Base-by-base conservation (phyloP, 2,329 filamentous ascomycete species). In the Fusarium falciforme region DNA sequence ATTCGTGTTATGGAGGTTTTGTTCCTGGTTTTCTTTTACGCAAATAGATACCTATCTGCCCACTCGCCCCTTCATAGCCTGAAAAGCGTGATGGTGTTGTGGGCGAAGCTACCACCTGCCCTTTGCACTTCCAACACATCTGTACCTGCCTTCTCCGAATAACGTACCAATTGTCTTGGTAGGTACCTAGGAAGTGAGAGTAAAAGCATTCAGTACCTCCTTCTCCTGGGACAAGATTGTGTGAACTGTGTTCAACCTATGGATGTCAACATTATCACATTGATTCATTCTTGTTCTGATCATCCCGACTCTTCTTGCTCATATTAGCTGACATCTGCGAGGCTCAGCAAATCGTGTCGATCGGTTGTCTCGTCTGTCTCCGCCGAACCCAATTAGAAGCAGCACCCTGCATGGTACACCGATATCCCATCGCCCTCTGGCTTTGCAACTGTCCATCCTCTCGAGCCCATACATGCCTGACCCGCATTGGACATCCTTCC, bases 401-500 rank as follows among this genome's bases (percentile, higher is more conserved):
- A 6, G 9, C 29, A 47, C 31, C 38, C 20, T 14, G 33, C 47
- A 52, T 52, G 47, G 17, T 29, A 36, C 7, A 38, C 20, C n/a
- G 6, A n/a, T 33, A 35, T 20, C 17, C 16, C 6, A 16, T 38
- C 22, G 25, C 16, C 36, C 16, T 27, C 38, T 22, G 36, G 22
- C n/a, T 27, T 20, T 25, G 44, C 16, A 52, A n/a, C 9, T 27
- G 12, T 44, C 22, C 22, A 57, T 35, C 33, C 4, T 33, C 16
- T 17, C 14, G 17, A 11, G 2, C 29, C 16, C 25, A 36, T 33
- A 8, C 22, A 74, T 72, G 64, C 25, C 68, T 20, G 36, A 44
- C 6, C 40, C 55, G 17, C 61, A 74, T 35, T 72, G 59, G 67
- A 44, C 68, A 35, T 72, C 65, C 31, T 29, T 74, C 6, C 59